A percentile compares a stretch with the other conserved stretches of the same genome.
Conservation (phyloP, 2,329 filamentous ascomycete genomes). For the Ceratocystis cubensis region DNA sequence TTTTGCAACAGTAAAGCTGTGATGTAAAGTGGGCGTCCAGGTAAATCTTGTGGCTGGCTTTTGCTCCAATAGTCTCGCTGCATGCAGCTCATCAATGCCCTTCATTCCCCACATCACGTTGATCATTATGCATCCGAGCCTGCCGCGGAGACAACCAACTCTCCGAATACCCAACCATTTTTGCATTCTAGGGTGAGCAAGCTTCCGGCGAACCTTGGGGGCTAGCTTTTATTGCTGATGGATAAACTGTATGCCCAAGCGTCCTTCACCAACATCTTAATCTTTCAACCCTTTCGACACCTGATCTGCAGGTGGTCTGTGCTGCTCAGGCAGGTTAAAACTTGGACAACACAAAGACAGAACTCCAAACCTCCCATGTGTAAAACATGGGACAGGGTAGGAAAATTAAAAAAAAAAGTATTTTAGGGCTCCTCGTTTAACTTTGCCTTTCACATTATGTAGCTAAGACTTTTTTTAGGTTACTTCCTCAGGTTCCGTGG, state of each 20-base stretch:
- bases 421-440: background rate
- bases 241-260: conserved; percentile 7
- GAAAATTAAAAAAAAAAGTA: background rate
- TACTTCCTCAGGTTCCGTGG: background rate
- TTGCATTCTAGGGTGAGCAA: no score
- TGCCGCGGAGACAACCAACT: background rate
- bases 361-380: background rate
- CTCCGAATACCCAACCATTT: background rate
- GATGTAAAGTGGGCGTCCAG: background rate
- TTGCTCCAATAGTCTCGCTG: background rate
- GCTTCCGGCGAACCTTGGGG: no score
- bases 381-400: background rate
- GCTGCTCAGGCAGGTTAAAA: background rate
- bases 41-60: background rate
- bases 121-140: background rate
- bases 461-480: no score
- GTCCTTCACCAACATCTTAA: background rate
- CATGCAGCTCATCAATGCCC: background rate
- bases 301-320: background rate
- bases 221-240: no score
- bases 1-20: background rate
- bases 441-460: background rate
- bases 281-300: background rate
- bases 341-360: background rate
- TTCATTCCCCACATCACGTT: background rate